Percentiles rank a stretch among this genome's conserved stretches.
These are phyloP conservation scores for Penicillium glabrum DNA, from an alignment of 2,329 filamentous ascomycete genomes.

Conservation along the genomic window DNA sequence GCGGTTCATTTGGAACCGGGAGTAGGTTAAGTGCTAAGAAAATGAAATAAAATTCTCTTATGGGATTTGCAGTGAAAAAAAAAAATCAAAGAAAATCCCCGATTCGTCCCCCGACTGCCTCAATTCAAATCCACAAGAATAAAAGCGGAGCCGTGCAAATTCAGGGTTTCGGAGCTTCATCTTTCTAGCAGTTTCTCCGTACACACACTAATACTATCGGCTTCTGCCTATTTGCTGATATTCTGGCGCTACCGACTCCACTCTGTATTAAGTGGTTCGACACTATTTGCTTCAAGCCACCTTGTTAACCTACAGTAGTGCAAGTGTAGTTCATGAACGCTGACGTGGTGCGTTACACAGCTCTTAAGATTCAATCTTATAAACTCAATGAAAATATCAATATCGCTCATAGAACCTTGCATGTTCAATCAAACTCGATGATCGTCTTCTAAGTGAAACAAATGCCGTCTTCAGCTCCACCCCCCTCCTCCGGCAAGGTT, in stretches of 20 bases:
- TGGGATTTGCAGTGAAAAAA: background rate
- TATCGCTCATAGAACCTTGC: constrained; percentile 6
- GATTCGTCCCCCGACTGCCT: background rate
- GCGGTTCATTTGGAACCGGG: background rate
- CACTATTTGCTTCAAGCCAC: background rate
- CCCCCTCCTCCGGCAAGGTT: background rate
- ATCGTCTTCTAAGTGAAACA: constrained; percentile 5
- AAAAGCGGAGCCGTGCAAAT: constrained; percentile 12
- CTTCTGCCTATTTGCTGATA: constrained; percentile 1
- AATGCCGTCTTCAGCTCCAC: background rate
- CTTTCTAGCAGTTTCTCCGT: constrained; percentile 17
- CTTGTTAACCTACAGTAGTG: background rate
- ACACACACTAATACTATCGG: background rate
- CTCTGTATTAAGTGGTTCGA: background rate
- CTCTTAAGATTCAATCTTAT: background rate
- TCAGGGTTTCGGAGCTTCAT: constrained; percentile 19
- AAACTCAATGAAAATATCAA: background rate
- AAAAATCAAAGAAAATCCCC: background rate
- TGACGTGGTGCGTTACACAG: background rate
- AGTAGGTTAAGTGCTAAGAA: background rate
- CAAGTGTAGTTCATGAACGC: background rate
- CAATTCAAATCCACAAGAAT: background rate
- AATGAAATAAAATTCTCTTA: background rate
- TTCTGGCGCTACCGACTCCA: background rate
- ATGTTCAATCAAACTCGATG: constrained; percentile 2